Percentiles rank a stretch among this genome's conserved stretches.
Evolutionary conservation across 148 eudicot species (phyloP).

Genomic region (Nyssa sinensis): DNA sequence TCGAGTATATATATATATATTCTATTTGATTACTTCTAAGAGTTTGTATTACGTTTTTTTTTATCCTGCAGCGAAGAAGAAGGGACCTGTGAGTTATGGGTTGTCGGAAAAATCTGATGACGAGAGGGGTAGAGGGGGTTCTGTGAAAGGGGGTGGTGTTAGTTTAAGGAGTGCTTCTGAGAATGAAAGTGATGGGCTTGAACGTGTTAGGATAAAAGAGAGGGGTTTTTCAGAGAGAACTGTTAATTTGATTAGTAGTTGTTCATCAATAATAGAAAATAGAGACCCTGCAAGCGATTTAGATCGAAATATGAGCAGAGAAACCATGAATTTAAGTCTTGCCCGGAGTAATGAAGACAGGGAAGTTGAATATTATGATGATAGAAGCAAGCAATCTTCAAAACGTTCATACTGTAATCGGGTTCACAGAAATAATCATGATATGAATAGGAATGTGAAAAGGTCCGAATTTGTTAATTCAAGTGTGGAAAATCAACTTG

Average conservation of each 20-base stretch:
- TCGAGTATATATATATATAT: no score
- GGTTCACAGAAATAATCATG: constrained; percentile 16
- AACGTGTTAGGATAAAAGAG: constrained; percentile 16
- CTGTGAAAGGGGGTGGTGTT: constrained; percentile 23
- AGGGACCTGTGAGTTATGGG: constrained; percentile 26
- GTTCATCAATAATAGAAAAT: constrained; percentile 22
- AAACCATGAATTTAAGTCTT: constrained; percentile 22
- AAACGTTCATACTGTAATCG: constrained; percentile 19
- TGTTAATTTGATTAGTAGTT: constrained; percentile 13
- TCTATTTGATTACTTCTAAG: no score
- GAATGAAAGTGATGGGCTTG: constrained; percentile 21
- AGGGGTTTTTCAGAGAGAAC: constrained; percentile 16
- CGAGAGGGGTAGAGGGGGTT: constrained; percentile 27
- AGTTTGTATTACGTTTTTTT: no score
- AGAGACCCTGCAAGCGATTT: constrained; percentile 16
- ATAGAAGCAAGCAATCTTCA: constrained; percentile 23
- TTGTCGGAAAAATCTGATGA: constrained; percentile 34
- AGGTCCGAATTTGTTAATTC: constrained; percentile 8
- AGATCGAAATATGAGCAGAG: constrained; percentile 21
- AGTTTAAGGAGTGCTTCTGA: constrained; percentile 16
- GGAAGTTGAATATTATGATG: constrained; percentile 22
- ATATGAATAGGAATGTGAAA: constrained; percentile 3
- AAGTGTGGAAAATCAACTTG: constrained; percentile 18
- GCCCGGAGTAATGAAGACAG: constrained; percentile 27
- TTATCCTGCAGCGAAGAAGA: constrained; percentile 47